Evolutionary conservation across 139 green algal genomes (phyloP).

Genomic region (Chlamydomonas sphaeroides): DNA sequence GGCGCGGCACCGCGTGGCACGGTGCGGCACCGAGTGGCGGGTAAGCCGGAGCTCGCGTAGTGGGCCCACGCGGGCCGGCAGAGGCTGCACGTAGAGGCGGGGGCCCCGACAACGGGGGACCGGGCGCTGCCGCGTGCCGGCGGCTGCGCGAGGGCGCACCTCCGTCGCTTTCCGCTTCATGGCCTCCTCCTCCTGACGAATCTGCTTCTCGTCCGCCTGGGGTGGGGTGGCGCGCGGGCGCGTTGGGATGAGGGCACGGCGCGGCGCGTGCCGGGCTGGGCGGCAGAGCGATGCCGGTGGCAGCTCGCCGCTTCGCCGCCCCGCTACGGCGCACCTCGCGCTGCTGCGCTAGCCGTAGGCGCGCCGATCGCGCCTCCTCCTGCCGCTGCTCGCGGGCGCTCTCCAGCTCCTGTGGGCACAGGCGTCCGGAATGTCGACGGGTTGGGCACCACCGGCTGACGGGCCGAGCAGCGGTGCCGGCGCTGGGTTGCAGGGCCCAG

Average conservation of each 20-base stretch:
- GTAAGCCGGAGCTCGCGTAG: no score
- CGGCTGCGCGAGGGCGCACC: neutral
- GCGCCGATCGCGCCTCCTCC: neutral
- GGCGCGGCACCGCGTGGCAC: no score
- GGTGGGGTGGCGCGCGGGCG: neutral
- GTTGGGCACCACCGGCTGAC: no score
- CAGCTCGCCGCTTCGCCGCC: neutral
- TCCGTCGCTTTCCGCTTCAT: conserved; percentile 10
- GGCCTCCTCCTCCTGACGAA: conserved; percentile 19
- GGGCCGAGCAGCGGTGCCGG: no score
- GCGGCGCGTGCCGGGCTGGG: no score
- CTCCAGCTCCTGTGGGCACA: conserved; percentile 11
- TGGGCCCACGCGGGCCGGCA: no score
- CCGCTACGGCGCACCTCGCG: conserved; percentile 3
- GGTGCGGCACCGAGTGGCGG: no score
- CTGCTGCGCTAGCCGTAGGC: conserved; percentile 6
- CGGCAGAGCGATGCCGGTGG: no score
- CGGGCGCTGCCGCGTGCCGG: no score
- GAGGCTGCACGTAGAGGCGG: no score
- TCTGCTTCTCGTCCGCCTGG: conserved; percentile 19
- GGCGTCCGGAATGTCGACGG: neutral
- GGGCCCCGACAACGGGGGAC: no score
- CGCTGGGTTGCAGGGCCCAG: no score
- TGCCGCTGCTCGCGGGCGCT: neutral
- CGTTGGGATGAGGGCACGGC: neutral